Conservation (phyloP, 805 yeast species). For the Diddensiella santjacobensis region DNA sequence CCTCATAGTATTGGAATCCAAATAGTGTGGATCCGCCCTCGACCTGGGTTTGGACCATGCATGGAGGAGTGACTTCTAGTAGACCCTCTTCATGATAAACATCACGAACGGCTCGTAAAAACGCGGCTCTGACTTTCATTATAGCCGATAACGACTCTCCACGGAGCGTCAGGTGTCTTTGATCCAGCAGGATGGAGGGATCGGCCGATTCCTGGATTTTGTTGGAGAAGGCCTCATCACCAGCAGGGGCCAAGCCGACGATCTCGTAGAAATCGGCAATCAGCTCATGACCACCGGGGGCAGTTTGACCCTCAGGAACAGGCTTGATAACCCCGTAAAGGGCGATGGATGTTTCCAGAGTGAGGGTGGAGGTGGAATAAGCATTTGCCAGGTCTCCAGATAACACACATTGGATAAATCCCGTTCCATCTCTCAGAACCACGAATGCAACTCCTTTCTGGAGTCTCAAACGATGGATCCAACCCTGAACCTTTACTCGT, state of each 20-base stretch:
- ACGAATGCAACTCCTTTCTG: conserved; percentile 91
- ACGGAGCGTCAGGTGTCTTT: conserved; percentile 92
- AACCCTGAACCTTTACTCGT: conserved; percentile 81
- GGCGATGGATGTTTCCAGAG: conserved; percentile 80
- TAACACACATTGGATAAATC: conserved; percentile 81
- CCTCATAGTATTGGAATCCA: conserved; percentile 90
- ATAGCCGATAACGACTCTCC: conserved; percentile 93
- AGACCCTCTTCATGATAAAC: conserved; percentile 71
- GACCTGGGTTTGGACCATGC: conserved; percentile 99
- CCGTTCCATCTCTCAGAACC: conserved; percentile 93
- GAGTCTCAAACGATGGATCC: conserved; percentile 92
- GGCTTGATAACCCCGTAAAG: conserved; percentile 76
- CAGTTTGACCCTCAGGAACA: conserved; percentile 93
- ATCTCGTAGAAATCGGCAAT: conserved; percentile 85
- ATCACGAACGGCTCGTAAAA: conserved; percentile 69
- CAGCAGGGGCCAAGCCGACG: conserved; percentile 91
- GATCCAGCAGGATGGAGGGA: conserved; percentile 87
- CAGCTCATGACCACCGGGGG: conserved; percentile 96
- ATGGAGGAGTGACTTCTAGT: conserved; percentile 95
- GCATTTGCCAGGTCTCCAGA: conserved; percentile 92
- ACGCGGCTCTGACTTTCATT: conserved; percentile 87
- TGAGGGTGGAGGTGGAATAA: conserved; percentile 74
- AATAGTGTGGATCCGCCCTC: conserved; percentile 98
- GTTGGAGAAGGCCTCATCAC: conserved; percentile 93
- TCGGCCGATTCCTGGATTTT: conserved; percentile 91